Evolutionary conservation across 2,329 filamentous ascomycete species (phyloP).

Genomic region (Ramularia endophylla): DNA sequence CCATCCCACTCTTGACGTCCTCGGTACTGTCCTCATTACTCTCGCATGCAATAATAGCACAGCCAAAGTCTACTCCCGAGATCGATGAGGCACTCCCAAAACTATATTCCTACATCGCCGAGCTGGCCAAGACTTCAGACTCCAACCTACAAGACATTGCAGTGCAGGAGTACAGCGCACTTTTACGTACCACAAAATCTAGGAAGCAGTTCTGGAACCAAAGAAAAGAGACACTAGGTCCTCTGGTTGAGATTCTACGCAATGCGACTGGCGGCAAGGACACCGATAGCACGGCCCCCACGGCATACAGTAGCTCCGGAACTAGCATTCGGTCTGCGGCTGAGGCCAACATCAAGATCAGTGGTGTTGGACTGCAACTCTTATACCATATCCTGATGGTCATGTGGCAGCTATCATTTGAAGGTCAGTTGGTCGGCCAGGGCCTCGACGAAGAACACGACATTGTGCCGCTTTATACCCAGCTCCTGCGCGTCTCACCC

Average conservation of each 20-base stretch:
- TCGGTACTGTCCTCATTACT: conserved; percentile 79
- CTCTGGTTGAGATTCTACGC: conserved; percentile 72
- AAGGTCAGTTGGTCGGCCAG: conserved; percentile 62
- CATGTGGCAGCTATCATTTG: conserved; percentile 95
- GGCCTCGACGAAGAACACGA: conserved; percentile 91
- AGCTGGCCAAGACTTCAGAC: conserved; percentile 77
- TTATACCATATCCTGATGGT: conserved; percentile 92
- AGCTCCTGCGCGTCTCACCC: conserved; percentile 82
- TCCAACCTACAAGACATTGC: conserved; percentile 92
- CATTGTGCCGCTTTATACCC: conserved; percentile 84
- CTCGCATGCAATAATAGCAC: conserved; percentile 54
- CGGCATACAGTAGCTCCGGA: conserved; percentile 32
- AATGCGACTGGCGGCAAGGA: conserved; percentile 69
- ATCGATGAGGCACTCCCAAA: conserved; percentile 73
- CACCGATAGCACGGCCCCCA: conserved; percentile 55
- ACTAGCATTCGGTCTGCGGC: conserved; percentile 46
- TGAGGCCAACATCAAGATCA: conserved; percentile 58
- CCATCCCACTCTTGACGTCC: conserved; percentile 83
- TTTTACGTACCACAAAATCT: conserved; percentile 69
- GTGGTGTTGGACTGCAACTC: conserved; percentile 82
- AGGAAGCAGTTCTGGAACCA: conserved; percentile 88
- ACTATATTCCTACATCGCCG: conserved; percentile 79
- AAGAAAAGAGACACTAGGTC: conserved; percentile 73
- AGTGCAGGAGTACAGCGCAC: conserved; percentile 80
- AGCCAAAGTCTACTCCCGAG: conserved; percentile 54